phyloP scores from a whole-genome alignment of 768 basidiomycete genomes.

The Boletus sp. region DNA sequence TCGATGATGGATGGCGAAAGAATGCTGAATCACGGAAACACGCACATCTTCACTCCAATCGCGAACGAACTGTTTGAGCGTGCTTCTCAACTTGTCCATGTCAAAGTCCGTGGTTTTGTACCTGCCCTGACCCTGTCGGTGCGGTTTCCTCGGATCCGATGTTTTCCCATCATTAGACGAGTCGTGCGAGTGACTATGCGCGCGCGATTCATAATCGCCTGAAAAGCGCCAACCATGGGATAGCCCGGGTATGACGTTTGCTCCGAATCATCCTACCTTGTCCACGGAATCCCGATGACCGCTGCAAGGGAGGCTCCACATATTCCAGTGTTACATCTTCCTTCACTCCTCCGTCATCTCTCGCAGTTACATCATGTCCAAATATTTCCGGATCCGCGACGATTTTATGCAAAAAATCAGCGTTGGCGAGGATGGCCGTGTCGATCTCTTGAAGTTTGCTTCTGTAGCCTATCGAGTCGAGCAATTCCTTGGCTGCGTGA shows the following conservation, averaged over 20 bases:
- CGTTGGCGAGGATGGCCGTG: conserved; percentile 74
- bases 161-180: conserved; percentile 15
- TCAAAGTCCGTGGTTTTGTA: conserved; percentile 65
- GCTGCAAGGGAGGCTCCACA: not conserved
- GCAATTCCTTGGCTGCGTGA: conserved; percentile 61
- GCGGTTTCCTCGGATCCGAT: conserved; percentile 10
- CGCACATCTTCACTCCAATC: conserved; percentile 87
- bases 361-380: conserved; percentile 41
- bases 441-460: conserved; percentile 79
- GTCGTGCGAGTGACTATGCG: conserved; percentile 37
- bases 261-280: conserved; percentile 23
- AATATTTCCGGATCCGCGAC: conserved; percentile 82
- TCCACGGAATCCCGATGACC: not conserved
- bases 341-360: conserved; percentile 18
- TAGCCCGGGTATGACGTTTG: conserved; percentile 17
- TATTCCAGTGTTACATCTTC: conserved; percentile 17
- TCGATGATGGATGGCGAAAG: not conserved
- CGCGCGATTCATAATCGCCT: conserved; percentile 29
- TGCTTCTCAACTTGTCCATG: conserved; percentile 89
- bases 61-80: conserved; percentile 87
- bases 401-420: conserved; percentile 70
- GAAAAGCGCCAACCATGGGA: not conserved
- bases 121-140: conserved; percentile 15
- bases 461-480: conserved; percentile 69
- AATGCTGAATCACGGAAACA: not conserved